Conservation (phyloP, 1,284 basidiomycete genomes). For the Cryptococcus amylolentus region DNA sequence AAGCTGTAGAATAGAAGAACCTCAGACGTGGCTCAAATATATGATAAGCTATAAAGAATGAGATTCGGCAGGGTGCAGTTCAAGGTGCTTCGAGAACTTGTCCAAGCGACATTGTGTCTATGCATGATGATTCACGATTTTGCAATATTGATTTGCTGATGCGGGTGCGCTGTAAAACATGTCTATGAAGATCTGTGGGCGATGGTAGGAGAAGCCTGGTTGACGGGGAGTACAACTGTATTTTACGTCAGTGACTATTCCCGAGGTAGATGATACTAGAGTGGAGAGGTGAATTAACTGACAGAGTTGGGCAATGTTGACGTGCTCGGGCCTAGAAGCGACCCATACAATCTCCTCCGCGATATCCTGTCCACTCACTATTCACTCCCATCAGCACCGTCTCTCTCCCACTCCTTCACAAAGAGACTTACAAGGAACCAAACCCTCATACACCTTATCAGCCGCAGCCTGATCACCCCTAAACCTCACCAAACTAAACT, state of each 20-base stretch:
- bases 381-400: neutral
- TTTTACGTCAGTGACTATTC: neutral
- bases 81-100: no score
- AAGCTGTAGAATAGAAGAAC: no score
- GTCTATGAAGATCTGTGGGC: conserved; percentile 20
- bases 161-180: no score
- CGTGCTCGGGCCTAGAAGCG: conserved; percentile 39
- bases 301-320: conserved; percentile 41
- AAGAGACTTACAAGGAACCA: conserved; percentile 51
- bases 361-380: conserved; percentile 73
- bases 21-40: no score
- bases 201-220: conserved; percentile 40
- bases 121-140: no score
- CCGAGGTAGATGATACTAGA: neutral
- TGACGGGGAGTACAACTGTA: conserved; percentile 39
- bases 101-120: no score
- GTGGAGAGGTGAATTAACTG: conserved; percentile 4
- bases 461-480: conserved; percentile 76
- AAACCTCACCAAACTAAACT: conserved; percentile 82
- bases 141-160: no score
- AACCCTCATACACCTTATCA: conserved; percentile 82
- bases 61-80: no score
- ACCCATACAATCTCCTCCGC: conserved; percentile 91
- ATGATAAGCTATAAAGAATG: no score
- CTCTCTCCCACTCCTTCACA: neutral